Evolutionary conservation across 169 alveolate genomes (phyloP).

Genomic region (Plasmodium coatneyi): DNA sequence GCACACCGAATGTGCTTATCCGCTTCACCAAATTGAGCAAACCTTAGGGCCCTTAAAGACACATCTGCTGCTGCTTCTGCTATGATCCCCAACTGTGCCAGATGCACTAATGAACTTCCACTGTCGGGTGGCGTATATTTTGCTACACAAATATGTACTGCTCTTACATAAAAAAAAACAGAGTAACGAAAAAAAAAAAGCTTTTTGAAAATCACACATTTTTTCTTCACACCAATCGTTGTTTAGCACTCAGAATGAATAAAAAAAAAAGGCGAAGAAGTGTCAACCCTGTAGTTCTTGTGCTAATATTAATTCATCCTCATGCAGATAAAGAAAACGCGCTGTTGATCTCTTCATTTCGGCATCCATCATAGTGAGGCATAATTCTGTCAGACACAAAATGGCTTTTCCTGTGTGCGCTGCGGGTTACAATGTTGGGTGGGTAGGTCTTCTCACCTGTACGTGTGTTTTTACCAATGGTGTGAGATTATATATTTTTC

Average conservation of each 20-base stretch:
- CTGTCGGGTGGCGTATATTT: neutral
- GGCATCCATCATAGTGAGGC: neutral
- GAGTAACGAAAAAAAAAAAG: conserved; percentile 26
- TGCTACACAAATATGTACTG: conserved; percentile 24
- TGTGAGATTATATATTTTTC: neutral
- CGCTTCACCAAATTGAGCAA: neutral
- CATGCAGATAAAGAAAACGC: neutral
- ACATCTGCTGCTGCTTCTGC: neutral
- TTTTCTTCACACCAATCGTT: conserved; percentile 5
- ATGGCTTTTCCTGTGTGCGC: neutral
- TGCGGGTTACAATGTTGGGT: neutral
- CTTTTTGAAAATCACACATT: conserved; percentile 33
- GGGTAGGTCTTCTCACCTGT: neutral
- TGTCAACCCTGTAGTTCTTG: conserved; percentile 13
- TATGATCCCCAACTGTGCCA: neutral
- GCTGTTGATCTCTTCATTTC: neutral
- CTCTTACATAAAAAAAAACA: conserved; percentile 33
- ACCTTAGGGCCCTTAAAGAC: conserved; percentile 24
- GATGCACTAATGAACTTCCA: conserved; percentile 43
- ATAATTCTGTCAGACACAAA: neutral
- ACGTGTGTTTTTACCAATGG: neutral
- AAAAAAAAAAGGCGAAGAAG: neutral
- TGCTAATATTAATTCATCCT: conserved; percentile 20
- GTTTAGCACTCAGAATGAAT: neutral
- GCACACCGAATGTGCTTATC: neutral